These are phyloP conservation scores for Fraxinus paxiana DNA, from an alignment of 305 asterid genomes.

Conservation along the genomic window DNA sequence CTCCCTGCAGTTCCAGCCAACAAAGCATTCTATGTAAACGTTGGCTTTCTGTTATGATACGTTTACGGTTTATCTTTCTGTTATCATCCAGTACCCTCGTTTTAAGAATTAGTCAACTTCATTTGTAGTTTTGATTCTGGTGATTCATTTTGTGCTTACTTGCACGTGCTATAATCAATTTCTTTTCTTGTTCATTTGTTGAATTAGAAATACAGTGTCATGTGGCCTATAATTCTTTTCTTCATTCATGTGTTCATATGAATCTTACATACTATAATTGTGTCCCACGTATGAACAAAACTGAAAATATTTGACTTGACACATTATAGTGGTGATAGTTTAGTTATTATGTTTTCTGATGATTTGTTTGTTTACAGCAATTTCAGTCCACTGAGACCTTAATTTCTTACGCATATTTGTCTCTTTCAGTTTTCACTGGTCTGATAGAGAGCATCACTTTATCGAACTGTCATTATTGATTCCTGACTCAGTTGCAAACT, in stretches of 20 bases:
- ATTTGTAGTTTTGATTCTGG: not conserved
- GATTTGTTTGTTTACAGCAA: not conserved
- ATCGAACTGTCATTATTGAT: not conserved
- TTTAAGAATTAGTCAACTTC: not conserved
- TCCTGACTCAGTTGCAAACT: not conserved
- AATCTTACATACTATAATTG: not conserved
- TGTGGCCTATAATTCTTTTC: not conserved
- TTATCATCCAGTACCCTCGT: not conserved
- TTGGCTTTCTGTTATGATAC: not conserved
- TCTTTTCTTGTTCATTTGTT: not conserved
- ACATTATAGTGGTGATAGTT: not conserved
- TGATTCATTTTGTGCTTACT: not conserved
- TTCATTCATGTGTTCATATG: not conserved
- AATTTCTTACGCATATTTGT: not conserved
- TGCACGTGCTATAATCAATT: not conserved
- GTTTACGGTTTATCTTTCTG: not conserved
- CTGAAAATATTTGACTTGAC: not conserved
- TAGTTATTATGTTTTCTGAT: not conserved
- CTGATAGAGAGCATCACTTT: not conserved
- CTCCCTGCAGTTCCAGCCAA: not conserved
- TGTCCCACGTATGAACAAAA: not conserved
- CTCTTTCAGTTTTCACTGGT: not conserved
- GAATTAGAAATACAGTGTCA: not conserved
- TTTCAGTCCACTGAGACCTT: not conserved
- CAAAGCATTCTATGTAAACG: not conserved